A percentile compares a stretch with the other conserved stretches of the same genome.
Conservation (phyloP, 805 yeast genomes). For the Lachancea lanzarotensis region DNA sequence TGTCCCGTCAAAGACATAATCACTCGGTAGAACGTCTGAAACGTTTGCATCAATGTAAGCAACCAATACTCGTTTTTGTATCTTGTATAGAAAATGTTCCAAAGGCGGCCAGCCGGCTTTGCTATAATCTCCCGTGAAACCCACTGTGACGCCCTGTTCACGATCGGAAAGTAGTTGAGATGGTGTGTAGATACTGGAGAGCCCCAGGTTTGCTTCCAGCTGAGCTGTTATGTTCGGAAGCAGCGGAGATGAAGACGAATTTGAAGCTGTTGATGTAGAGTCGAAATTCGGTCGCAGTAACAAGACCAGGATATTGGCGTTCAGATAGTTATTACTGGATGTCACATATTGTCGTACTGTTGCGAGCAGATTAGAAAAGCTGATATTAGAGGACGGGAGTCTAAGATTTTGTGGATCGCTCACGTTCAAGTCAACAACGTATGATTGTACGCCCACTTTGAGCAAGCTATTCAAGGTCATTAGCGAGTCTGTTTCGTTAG, state of each 20-base stretch:
- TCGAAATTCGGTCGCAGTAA: constrained; percentile 30
- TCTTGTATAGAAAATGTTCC: constrained; percentile 31
- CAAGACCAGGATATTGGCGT: constrained; percentile 40
- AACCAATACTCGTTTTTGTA: constrained; percentile 34
- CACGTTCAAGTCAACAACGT: constrained; percentile 53
- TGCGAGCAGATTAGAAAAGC: constrained; percentile 23
- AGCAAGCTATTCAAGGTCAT: constrained; percentile 30
- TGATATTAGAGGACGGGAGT: constrained; percentile 16
- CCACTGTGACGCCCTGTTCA: constrained; percentile 13
- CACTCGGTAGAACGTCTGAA: constrained; percentile 28
- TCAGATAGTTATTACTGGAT: constrained; percentile 40
- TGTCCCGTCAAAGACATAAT: constrained; percentile 24
- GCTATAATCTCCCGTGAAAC: constrained; percentile 9
- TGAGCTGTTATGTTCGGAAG: constrained; percentile 22
- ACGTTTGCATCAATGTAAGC: constrained; percentile 14
- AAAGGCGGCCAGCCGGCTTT: constrained; percentile 33
- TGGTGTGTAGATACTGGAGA: constrained; percentile 29
- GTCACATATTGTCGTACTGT: constrained; percentile 32
- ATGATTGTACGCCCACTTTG: constrained; percentile 39
- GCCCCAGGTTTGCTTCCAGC: constrained; percentile 14
- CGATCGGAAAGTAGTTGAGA: constrained; percentile 20
- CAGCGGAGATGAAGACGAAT: not conserved
- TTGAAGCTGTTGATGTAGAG: not conserved
- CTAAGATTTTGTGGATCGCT: constrained; percentile 36
- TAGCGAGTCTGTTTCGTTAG: constrained; percentile 32